These are phyloP conservation scores for Trebouxia sp. DNA, from an alignment of 139 green algal genomes.

Conservation along the genomic window DNA sequence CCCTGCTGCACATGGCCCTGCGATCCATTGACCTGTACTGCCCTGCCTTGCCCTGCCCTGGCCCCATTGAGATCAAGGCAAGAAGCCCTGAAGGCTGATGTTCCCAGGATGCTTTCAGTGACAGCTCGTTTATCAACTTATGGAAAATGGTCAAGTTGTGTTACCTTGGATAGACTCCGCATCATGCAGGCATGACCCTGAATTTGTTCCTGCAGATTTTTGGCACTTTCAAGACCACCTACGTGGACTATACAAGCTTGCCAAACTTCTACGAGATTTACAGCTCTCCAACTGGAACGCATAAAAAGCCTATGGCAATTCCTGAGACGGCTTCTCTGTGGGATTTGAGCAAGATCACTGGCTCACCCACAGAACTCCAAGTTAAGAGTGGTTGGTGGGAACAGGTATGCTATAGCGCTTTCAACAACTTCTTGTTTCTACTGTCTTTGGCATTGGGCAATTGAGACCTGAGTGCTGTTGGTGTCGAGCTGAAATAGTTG, in stretches of 20 bases:
- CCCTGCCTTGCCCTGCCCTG: too few relatives aligned
- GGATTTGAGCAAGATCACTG: neutral
- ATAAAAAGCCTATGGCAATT: constrained; percentile 13
- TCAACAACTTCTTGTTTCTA: neutral
- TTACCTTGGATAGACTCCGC: neutral
- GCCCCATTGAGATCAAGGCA: too few relatives aligned
- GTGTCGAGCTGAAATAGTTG: too few relatives aligned
- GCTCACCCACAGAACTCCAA: neutral
- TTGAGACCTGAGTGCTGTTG: too few relatives aligned
- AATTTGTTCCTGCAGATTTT: neutral
- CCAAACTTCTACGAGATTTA: constrained; percentile 24
- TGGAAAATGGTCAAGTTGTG: too few relatives aligned
- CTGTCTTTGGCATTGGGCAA: too few relatives aligned
- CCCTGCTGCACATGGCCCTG: too few relatives aligned
- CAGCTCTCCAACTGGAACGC: neutral
- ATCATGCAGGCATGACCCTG: neutral
- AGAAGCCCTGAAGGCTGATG: too few relatives aligned
- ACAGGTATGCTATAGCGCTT: neutral
- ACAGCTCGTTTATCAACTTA: neutral
- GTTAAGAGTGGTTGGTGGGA: constrained; percentile 15
- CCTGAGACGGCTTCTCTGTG: constrained; percentile 9
- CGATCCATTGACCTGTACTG: too few relatives aligned
- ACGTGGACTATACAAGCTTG: constrained; percentile 1
- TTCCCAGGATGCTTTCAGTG: too few relatives aligned
- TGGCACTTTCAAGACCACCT: constrained; percentile 12